Evolutionary conservation across 2,329 filamentous ascomycete species (phyloP).

Genomic region (Rutstroemia sp.): DNA sequence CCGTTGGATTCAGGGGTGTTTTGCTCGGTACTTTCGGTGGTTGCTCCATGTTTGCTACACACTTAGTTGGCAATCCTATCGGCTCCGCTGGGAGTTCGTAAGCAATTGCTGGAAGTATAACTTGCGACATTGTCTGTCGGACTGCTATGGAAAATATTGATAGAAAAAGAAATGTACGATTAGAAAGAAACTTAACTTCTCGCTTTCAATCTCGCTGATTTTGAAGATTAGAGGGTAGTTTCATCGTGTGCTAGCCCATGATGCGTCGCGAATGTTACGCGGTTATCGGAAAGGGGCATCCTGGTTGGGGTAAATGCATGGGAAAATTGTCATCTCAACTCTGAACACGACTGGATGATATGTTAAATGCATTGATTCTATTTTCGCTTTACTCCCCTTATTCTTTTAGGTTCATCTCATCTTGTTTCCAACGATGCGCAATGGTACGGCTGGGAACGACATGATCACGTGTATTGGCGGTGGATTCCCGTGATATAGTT

Average conservation of each 20-base stretch:
- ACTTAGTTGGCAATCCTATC: not conserved
- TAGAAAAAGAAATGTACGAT: not conserved
- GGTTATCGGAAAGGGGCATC: not conserved
- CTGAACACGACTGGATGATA: no score
- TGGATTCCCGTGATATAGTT: no score
- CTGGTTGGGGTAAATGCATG: conserved; percentile 4
- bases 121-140: not conserved
- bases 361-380: no score
- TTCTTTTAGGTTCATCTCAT: no score
- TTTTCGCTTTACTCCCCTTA: no score
- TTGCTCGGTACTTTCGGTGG: not conserved
- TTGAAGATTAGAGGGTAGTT: not conserved
- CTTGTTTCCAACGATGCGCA: no score
- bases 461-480: no score
- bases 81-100: conserved; percentile 6
- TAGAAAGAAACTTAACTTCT: not conserved
- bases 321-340: not conserved
- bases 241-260: conserved; percentile 1
- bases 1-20: not conserved
- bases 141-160: not conserved
- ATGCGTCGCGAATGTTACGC: conserved; percentile 3
- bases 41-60: not conserved
- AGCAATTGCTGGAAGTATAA: not conserved
- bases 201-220: not conserved
- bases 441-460: no score